These are phyloP conservation scores for Vicia villosa DNA, from an alignment of 306 rosid species.

Conservation along the genomic window DNA sequence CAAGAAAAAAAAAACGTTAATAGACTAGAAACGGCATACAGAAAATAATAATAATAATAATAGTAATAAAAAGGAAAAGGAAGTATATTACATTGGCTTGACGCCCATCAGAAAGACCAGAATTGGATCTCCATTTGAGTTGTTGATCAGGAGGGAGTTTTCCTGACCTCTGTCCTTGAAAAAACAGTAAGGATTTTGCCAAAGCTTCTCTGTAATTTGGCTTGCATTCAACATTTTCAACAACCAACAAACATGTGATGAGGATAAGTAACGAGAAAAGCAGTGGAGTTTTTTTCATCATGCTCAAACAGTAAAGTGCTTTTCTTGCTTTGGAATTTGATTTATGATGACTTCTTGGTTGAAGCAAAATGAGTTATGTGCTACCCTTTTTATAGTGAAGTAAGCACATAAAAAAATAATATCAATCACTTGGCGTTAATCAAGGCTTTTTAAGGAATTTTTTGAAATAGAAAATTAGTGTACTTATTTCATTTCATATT, in stretches of 20 bases:
- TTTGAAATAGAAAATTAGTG: not conserved
- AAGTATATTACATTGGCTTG: conserved; percentile 47
- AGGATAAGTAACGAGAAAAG: conserved; percentile 14
- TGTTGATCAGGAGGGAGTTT: conserved; percentile 58
- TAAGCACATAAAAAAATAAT: conserved; percentile 24
- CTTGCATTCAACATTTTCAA: conserved; percentile 43
- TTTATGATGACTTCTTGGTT: conserved; percentile 23
- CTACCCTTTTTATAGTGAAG: conserved; percentile 50
- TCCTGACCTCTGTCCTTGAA: conserved; percentile 94
- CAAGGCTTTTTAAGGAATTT: conserved; percentile 47
- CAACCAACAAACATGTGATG: conserved; percentile 21
- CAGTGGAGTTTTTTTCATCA: conserved; percentile 22
- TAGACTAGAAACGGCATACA: too few relatives aligned
- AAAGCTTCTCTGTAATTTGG: conserved; percentile 81
- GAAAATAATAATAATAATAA: too few relatives aligned
- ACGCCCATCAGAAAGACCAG: conserved; percentile 75
- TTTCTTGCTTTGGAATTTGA: conserved; percentile 29
- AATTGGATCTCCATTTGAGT: conserved; percentile 71
- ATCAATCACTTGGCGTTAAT: conserved; percentile 48
- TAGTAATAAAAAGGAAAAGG: not conserved
- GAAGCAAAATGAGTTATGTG: conserved; percentile 18
- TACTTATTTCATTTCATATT: not conserved
- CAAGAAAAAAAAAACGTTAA: too few relatives aligned
- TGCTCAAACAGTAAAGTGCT: conserved; percentile 24
- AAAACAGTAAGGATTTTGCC: conserved; percentile 77